A percentile compares a stretch with the other conserved stretches of the same genome.
Conservation (phyloP, 2,329 filamentous ascomycete genomes). For the Lecanicillium sp. region DNA sequence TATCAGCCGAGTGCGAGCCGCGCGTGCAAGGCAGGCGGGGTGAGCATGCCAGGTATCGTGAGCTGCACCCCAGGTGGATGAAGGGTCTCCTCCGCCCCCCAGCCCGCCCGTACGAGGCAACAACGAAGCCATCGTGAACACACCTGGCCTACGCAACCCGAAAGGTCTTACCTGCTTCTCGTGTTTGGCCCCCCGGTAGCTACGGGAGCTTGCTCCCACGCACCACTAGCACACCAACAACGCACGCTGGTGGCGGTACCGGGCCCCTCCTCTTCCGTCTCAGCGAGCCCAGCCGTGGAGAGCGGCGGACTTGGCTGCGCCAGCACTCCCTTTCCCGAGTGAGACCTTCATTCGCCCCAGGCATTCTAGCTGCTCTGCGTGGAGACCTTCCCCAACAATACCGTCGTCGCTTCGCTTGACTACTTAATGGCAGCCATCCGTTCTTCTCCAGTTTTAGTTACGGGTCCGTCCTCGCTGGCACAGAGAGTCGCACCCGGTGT, state of each 20-base stretch:
- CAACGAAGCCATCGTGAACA: conserved; percentile 9
- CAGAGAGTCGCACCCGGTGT: too few species aligned
- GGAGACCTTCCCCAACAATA: conserved; percentile 5
- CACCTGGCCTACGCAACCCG: not conserved
- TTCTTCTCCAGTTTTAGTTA: conserved; percentile 10
- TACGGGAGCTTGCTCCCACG: too few species aligned
- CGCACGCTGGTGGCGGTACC: not conserved
- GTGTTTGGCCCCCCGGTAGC: not conserved
- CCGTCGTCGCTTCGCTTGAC: conserved; percentile 11
- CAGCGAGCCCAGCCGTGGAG: too few species aligned
- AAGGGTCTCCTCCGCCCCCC: not conserved
- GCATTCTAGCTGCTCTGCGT: conserved; percentile 8
- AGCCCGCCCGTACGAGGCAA: not conserved
- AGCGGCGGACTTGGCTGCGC: too few species aligned
- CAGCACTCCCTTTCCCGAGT: conserved; percentile 18
- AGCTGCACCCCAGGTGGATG: not conserved
- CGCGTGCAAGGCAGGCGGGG: too few species aligned
- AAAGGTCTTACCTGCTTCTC: not conserved
- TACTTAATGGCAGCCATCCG: conserved; percentile 10
- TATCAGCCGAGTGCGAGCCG: not conserved
- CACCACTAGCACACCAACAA: too few species aligned
- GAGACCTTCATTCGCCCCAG: conserved; percentile 14
- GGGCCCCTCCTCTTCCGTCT: conserved; percentile 6
- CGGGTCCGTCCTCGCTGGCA: conserved; percentile 2
- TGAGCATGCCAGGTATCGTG: conserved; percentile 2